Conservation (phyloP, 2,329 filamentous ascomycete genomes). For the Domatiomyces catenatus region DNA sequence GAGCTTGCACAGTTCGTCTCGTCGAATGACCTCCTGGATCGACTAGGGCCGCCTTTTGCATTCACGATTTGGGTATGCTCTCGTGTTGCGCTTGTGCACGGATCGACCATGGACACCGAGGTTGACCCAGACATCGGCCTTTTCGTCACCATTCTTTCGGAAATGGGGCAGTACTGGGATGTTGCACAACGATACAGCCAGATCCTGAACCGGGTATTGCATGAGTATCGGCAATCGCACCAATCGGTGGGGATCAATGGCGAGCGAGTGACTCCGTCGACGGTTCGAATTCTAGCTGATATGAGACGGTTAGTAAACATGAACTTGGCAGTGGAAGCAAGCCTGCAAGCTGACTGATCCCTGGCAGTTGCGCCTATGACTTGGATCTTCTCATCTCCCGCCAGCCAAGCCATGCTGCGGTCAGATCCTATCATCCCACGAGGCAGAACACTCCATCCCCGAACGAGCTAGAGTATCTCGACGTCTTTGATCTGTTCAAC, state of each 20-base stretch:
- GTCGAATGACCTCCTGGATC: constrained; percentile 56
- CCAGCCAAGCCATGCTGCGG: constrained; percentile 40
- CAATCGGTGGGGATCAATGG: constrained; percentile 43
- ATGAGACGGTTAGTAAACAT: constrained; percentile 69
- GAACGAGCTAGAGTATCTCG: constrained; percentile 77
- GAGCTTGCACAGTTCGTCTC: constrained; percentile 65
- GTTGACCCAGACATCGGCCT: constrained; percentile 65
- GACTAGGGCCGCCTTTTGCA: constrained; percentile 77
- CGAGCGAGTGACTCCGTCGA: constrained; percentile 62
- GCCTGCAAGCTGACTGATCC: constrained; percentile 6
- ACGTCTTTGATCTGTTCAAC: constrained; percentile 93
- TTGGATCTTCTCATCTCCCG: constrained; percentile 77
- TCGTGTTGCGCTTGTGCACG: constrained; percentile 72
- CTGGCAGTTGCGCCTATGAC: constrained; percentile 33
- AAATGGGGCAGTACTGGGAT: constrained; percentile 72
- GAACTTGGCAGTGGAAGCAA: background rate
- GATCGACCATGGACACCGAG: constrained; percentile 73
- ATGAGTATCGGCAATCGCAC: constrained; percentile 70
- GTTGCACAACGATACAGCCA: constrained; percentile 70
- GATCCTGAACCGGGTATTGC: constrained; percentile 66
- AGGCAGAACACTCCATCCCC: constrained; percentile 55
- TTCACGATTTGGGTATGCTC: constrained; percentile 89
- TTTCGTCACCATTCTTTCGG: constrained; percentile 65
- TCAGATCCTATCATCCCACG: constrained; percentile 26
- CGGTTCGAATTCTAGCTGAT: constrained; percentile 73